Conservation (phyloP, 345 rosid species). For the Erysimum cheiranthoides region DNA sequence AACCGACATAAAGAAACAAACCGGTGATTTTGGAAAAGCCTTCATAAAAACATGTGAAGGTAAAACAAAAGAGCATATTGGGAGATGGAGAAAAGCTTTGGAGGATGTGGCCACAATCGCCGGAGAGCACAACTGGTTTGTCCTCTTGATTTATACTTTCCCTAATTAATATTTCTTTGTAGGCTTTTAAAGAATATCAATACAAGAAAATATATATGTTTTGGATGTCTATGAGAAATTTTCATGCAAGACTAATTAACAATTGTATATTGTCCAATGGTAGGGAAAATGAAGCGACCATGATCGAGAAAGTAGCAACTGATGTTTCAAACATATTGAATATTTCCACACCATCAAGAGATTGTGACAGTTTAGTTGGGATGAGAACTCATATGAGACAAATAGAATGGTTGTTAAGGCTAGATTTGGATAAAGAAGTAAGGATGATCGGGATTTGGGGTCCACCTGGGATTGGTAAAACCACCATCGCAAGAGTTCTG, state of each 20-base stretch:
- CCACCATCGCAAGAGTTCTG: background rate
- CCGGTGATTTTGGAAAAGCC: background rate
- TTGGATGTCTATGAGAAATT: background rate
- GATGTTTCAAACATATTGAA: background rate
- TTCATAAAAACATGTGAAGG: background rate
- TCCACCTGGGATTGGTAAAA: background rate
- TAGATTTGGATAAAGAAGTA: background rate
- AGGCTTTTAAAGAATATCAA: background rate
- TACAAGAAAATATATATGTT: background rate
- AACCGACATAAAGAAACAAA: background rate
- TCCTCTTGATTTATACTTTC: background rate
- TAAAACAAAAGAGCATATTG: background rate
- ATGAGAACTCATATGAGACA: background rate
- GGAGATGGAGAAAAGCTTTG: background rate
- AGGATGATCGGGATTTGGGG: conserved; percentile 5
- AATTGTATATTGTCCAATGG: background rate
- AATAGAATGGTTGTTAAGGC: background rate
- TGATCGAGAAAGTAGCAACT: background rate
- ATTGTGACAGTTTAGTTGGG: background rate
- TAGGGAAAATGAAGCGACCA: background rate
- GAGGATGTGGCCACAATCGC: background rate
- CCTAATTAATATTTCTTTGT: background rate
- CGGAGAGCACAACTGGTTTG: background rate
- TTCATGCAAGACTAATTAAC: background rate
- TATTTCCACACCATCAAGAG: background rate